phyloP scores from a whole-genome alignment of 169 alveolate genomes.

The Neospora caninum region DNA sequence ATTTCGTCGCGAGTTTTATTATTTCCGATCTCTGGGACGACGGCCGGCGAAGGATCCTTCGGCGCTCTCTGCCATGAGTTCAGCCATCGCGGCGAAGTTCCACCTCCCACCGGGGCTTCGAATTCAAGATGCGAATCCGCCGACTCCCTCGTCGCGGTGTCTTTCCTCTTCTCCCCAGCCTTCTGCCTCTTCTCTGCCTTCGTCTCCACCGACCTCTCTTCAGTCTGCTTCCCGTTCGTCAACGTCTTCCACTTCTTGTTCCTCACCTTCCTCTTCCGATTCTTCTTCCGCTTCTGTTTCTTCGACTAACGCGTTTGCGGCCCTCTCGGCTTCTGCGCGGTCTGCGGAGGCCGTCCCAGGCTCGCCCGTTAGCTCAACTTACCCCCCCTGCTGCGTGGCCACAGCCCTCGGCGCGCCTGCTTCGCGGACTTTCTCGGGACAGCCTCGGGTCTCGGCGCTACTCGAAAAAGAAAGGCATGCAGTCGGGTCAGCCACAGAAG shows the following conservation, averaged over 20 bases:
- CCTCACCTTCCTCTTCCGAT: neutral
- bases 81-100: slow-evolving; percentile 5
- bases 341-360: too few species aligned
- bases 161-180: neutral
- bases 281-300: too few species aligned
- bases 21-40: neutral
- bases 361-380: too few species aligned
- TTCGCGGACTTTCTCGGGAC: too few species aligned
- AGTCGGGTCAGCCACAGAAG: too few species aligned
- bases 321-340: too few species aligned
- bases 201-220: neutral
- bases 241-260: neutral
- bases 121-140: neutral
- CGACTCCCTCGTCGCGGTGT: neutral
- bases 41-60: slow-evolving; percentile 9
- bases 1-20: neutral
- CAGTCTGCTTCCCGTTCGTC: neutral
- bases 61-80: neutral
- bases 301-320: too few species aligned
- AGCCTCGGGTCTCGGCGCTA: too few species aligned
- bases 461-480: too few species aligned
- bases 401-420: too few species aligned
- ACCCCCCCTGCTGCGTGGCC: too few species aligned
- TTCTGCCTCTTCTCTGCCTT: neutral
- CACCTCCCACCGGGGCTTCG: slow-evolving; percentile 26